Base-by-base conservation (phyloP, 345 rosid genomes). In the Eucalyptus camaldulensis region DNA sequence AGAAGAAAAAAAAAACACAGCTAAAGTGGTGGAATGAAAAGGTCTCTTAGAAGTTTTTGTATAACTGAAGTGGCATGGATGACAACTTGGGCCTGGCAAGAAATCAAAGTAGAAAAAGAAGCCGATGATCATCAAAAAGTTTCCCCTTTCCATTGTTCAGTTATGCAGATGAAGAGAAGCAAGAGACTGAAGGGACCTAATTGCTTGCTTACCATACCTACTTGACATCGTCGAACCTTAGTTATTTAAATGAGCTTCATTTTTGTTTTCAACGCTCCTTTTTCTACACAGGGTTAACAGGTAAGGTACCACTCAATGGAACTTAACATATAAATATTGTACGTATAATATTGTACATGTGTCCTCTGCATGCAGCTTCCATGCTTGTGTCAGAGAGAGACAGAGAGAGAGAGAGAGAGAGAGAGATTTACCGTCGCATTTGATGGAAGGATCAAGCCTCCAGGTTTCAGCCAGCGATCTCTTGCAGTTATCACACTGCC, bases 401-500 rank as follows among this genome's bases (percentile, higher is more conserved):
- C 3, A 33, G 37, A 33, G 37, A 33, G 37, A 33, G 62, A 16
- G 67, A 43, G 25, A 60, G 13, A 86, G 88, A 47, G 56, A 65
- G 88, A 87, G 88, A 72, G 91, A 83, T 65, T 81, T 95, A 95
- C 99, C 43, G 97, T 95, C 80, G 99, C 99, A 91, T 91, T 90
- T 87, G 98, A 98, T 87, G 99, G 99, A 91, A 98, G 98, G 93
- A 98, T 97, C 89, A 98, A 93, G 80, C 99, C 99, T 88, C 99
- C 99, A 87, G 89, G 96, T 93, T 95, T 98, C 91, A 98, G 91
- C 97, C 98, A 97, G 88, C 98, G 95, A 92, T 97, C 99, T 93
- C 98, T 95, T 87, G 99, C 99, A 91, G 97, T 94, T 89, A 98
- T 97, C 86, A 98, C 99, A 93, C 98, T 98, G 92, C 97, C 99